Evolutionary conservation across 2,329 filamentous ascomycete genomes (phyloP).

Genomic region (Furcasterigmium furcatum): DNA sequence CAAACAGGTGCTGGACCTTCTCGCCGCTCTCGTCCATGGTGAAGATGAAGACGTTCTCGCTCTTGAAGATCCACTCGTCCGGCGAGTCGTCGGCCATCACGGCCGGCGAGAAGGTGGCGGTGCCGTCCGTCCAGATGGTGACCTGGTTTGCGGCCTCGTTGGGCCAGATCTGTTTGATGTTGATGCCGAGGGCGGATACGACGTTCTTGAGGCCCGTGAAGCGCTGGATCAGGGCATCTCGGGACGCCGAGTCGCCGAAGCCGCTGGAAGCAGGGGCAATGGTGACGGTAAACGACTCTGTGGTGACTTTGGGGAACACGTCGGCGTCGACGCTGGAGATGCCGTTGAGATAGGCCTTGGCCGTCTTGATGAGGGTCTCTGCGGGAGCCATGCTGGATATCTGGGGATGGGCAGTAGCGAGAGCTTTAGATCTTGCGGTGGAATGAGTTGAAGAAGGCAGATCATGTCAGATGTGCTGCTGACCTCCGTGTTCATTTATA

Average conservation of each 20-base stretch:
- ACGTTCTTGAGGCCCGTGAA: neutral
- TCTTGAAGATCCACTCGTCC: neutral
- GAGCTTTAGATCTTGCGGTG: no score
- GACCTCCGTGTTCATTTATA: no score
- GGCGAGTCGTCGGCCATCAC: neutral
- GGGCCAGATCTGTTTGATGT: neutral
- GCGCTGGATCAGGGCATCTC: neutral
- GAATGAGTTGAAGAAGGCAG: no score
- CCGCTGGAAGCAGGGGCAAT: neutral
- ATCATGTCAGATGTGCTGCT: no score
- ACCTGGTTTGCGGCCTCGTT: neutral
- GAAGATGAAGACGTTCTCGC: neutral
- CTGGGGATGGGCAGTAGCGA: no score
- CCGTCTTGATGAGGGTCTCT: neutral
- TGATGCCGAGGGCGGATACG: neutral
- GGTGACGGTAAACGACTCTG: neutral
- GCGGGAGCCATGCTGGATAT: neutral
- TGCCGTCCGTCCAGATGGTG: neutral
- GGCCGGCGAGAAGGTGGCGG: neutral
- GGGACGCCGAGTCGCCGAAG: neutral
- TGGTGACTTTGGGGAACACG: neutral
- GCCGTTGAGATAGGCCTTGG: neutral
- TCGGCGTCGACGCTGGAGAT: neutral
- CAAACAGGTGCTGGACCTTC: neutral
- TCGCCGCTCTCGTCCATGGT: neutral